Evolutionary conservation across 176 grass and related monocot species (phyloP).

Genomic region (Aegilops sharonensis): DNA sequence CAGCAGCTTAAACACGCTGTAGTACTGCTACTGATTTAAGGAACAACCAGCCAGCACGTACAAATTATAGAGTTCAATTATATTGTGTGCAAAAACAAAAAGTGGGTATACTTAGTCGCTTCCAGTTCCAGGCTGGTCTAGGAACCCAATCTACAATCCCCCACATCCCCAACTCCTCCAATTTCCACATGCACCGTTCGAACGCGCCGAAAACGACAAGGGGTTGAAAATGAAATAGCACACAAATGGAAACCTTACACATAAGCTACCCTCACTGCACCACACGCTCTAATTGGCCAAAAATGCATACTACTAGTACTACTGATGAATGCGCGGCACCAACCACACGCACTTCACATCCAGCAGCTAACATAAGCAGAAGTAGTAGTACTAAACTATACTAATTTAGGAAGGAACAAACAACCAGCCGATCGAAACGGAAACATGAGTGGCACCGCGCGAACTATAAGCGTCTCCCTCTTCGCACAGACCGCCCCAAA

Average conservation of each 20-base stretch:
- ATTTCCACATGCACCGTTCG: background rate
- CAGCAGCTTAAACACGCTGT: background rate
- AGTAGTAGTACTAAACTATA: background rate
- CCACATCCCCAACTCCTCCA: background rate
- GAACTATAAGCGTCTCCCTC: background rate
- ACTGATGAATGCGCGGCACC: background rate
- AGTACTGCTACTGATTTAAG: background rate
- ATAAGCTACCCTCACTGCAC: background rate
- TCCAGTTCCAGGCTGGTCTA: background rate
- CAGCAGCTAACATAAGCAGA: background rate
- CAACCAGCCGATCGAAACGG: background rate
- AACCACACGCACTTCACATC: background rate
- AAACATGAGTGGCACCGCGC: background rate
- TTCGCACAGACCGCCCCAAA: background rate
- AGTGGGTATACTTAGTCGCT: background rate
- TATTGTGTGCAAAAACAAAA: background rate
- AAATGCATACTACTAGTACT: background rate
- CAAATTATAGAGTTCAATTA: background rate
- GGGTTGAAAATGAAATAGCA: background rate
- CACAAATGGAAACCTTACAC: background rate
- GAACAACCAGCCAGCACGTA: background rate
- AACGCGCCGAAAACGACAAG: background rate
- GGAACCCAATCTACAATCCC: background rate
- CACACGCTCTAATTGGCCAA: background rate
- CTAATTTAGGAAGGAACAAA: background rate